A percentile compares a stretch with the other conserved stretches of the same genome.
These are phyloP conservation scores for Sclerotinia nivalis DNA, from an alignment of 2,329 filamentous ascomycete species.

Conservation along the genomic window DNA sequence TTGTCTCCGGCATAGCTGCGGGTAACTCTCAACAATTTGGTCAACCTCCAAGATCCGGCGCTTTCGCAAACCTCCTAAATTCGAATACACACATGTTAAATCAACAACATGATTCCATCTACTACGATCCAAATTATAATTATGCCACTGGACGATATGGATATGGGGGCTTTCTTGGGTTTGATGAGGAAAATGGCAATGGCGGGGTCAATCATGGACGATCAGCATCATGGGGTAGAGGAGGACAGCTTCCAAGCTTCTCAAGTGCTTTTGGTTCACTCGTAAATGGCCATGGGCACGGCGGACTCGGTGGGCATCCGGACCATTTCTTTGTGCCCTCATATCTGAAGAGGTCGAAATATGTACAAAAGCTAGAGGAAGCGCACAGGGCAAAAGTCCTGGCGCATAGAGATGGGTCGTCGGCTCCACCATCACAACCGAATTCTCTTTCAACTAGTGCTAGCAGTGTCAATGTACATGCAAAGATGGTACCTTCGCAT, in stretches of 20 bases:
- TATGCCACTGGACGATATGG: conserved; percentile 33
- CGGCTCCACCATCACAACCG: conserved; percentile 47
- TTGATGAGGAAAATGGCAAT: conserved; percentile 37
- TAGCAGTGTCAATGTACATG: conserved; percentile 54
- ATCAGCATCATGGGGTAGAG: conserved; percentile 36
- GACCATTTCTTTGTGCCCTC: conserved; percentile 76
- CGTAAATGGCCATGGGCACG: conserved; percentile 36
- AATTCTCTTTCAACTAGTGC: conserved; percentile 55
- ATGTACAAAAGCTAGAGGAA: conserved; percentile 74
- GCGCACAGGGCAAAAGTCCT: conserved; percentile 62
- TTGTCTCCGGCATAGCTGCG: conserved; percentile 53
- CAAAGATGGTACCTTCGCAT: conserved; percentile 63
- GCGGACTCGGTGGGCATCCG: conserved; percentile 28
- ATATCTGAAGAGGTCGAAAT: conserved; percentile 76
- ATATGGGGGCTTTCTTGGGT: conserved; percentile 26
- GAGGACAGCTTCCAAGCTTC: conserved; percentile 39
- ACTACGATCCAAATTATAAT: conserved; percentile 36
- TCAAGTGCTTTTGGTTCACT: conserved; percentile 41
- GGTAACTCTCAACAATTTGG: conserved; percentile 32
- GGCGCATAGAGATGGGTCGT: conserved; percentile 48
- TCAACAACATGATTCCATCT: conserved; percentile 34
- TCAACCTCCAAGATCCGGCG: conserved; percentile 37
- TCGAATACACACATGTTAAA: conserved; percentile 23
- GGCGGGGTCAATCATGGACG: conserved; percentile 33
- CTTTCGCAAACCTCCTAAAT: conserved; percentile 38